These are phyloP conservation scores for Mucor indicus DNA, from an alignment of 371 early-diverging fungal genomes.

Conservation along the genomic window DNA sequence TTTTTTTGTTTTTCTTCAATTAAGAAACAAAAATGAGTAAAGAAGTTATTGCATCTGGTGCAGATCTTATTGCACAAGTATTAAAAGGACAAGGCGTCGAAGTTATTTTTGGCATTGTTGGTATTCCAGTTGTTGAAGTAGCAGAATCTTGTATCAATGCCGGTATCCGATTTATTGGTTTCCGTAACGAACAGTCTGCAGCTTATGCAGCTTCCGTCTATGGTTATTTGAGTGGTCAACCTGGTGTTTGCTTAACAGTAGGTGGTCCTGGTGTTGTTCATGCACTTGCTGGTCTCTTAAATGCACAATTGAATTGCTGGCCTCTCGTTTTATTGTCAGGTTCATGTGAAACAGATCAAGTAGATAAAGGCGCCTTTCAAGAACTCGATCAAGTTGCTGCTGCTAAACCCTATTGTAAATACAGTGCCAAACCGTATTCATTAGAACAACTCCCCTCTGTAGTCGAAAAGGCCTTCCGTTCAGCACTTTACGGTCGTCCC, in stretches of 20 bases:
- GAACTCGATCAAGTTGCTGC: slow-evolving; percentile 74
- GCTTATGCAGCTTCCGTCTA: slow-evolving; percentile 75
- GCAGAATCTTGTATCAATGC: slow-evolving; percentile 72
- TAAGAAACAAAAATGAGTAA: slow-evolving; percentile 5
- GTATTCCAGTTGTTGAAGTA: slow-evolving; percentile 76
- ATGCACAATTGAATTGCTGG: slow-evolving; percentile 72
- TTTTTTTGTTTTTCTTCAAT: not conserved
- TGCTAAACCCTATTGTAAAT: slow-evolving; percentile 66
- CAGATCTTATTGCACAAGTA: slow-evolving; percentile 58
- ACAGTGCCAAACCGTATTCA: slow-evolving; percentile 52
- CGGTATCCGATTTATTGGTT: slow-evolving; percentile 74
- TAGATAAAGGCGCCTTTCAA: slow-evolving; percentile 77
- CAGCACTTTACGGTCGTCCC: slow-evolving; percentile 62
- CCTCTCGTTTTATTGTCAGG: slow-evolving; percentile 67
- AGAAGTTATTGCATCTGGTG: slow-evolving; percentile 48
- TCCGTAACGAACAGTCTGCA: slow-evolving; percentile 80
- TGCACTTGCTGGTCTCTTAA: slow-evolving; percentile 70
- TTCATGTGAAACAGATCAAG: slow-evolving; percentile 52
- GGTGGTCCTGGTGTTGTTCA: slow-evolving; percentile 84
- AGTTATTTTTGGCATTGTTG: slow-evolving; percentile 82
- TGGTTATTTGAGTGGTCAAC: slow-evolving; percentile 65
- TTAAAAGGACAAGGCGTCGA: slow-evolving; percentile 63
- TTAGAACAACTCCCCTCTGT: slow-evolving; percentile 54
- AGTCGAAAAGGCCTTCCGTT: slow-evolving; percentile 58
- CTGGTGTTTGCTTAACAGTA: slow-evolving; percentile 76